These are phyloP conservation scores for Camelina sativa DNA, from an alignment of 345 rosid genomes.

Conservation along the genomic window DNA sequence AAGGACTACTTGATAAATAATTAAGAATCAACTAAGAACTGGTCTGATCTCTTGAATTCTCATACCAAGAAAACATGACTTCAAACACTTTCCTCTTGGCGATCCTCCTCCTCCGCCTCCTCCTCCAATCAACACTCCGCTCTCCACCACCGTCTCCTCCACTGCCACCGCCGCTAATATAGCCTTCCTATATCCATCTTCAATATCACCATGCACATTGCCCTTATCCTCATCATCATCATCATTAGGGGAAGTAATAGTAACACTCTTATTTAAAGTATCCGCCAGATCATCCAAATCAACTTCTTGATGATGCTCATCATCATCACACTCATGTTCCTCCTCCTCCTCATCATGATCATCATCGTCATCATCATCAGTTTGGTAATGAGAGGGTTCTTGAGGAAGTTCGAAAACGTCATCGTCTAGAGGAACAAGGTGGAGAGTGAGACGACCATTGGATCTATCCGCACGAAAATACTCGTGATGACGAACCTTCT, in stretches of 20 bases:
- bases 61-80: slow-evolving; percentile 44
- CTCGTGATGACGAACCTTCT: slow-evolving; percentile 66
- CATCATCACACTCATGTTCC: slow-evolving; percentile 2
- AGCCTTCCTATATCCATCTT: slow-evolving; percentile 31
- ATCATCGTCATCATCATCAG: slow-evolving; percentile 22
- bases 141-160: slow-evolving; percentile 34
- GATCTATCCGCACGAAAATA: slow-evolving; percentile 67
- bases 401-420: slow-evolving; percentile 39
- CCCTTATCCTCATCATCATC: slow-evolving; percentile 12
- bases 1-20: slow-evolving; percentile 6
- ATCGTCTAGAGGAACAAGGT: slow-evolving; percentile 58
- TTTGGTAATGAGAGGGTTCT: slow-evolving; percentile 28
- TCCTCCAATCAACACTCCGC: slow-evolving; percentile 19
- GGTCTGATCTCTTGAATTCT: slow-evolving; percentile 43
- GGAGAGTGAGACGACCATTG: slow-evolving; percentile 74
- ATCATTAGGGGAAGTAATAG: not conserved
- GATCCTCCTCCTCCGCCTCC: slow-evolving; percentile 46
- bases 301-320: slow-evolving; percentile 6
- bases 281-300: slow-evolving; percentile 34
- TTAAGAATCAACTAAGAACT: slow-evolving; percentile 39
- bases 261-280: not conserved
- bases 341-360: slow-evolving; percentile 12
- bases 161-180: slow-evolving; percentile 20
- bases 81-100: slow-evolving; percentile 47
- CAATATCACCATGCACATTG: slow-evolving; percentile 42